phyloP scores from a whole-genome alignment of 805 yeast genomes.

The Ogataea philodendri region DNA sequence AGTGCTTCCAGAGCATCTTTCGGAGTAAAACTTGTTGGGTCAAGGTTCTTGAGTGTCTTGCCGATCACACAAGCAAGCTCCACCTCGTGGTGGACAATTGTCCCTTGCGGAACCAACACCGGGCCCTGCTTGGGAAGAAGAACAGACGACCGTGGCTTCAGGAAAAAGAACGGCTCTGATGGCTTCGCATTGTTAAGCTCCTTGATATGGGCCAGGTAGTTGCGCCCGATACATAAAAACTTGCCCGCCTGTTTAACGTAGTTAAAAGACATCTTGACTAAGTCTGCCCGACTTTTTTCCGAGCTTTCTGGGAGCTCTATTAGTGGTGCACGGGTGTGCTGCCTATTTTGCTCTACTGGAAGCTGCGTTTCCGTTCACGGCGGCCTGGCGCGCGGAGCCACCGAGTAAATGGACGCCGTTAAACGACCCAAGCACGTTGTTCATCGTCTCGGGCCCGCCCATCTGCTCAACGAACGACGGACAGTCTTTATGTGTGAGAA shows the following conservation, averaged over 20 bases:
- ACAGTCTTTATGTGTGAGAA: slow-evolving; percentile 53
- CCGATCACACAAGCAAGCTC: slow-evolving; percentile 82
- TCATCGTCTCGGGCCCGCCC: slow-evolving; percentile 46
- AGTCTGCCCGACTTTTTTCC: too few species aligned
- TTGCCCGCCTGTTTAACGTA: slow-evolving; percentile 68
- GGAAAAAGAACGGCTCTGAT: slow-evolving; percentile 83
- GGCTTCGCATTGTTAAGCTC: slow-evolving; percentile 85
- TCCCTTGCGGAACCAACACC: slow-evolving; percentile 78
- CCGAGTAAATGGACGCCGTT: slow-evolving; percentile 28
- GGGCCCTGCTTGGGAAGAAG: slow-evolving; percentile 70
- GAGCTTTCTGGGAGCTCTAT: too few species aligned
- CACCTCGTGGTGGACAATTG: slow-evolving; percentile 84
- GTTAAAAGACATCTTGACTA: slow-evolving; percentile 39
- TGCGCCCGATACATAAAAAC: slow-evolving; percentile 92
- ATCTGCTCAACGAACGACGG: slow-evolving; percentile 39
- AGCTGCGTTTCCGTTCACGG: too few species aligned
- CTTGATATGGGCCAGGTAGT: slow-evolving; percentile 92
- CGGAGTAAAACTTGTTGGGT: slow-evolving; percentile 53
- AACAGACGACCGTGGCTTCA: slow-evolving; percentile 83
- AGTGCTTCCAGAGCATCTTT: slow-evolving; percentile 74
- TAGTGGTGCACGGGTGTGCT: slow-evolving; percentile 3
- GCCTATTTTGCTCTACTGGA: slow-evolving; percentile 6
- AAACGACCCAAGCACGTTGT: slow-evolving; percentile 38
- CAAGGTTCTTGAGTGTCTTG: slow-evolving; percentile 58
- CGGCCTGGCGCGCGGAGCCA: too few species aligned